These are phyloP conservation scores for Thuja plicata DNA, from an alignment of 83 land plant genomes.

Conservation along the genomic window DNA sequence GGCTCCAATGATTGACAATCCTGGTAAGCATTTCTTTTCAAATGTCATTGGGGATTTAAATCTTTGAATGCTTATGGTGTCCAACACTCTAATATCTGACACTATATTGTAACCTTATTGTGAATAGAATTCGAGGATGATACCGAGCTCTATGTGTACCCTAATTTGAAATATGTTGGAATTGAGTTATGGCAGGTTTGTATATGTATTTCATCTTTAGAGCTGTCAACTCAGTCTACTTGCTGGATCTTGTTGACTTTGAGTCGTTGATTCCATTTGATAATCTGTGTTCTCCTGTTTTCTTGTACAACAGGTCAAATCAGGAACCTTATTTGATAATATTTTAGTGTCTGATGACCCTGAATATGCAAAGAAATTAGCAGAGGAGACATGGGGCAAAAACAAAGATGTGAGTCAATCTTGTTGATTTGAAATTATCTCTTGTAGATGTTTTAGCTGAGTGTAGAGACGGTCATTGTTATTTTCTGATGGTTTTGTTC, in stretches of 20 bases:
- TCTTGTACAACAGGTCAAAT: conserved; percentile 62
- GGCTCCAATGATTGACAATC: conserved; percentile 91
- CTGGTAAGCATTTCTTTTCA: conserved; percentile 47
- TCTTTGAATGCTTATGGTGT: conserved; percentile 8
- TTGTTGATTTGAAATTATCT: not conserved
- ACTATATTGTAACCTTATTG: not conserved
- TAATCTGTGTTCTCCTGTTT: not conserved
- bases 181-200: conserved; percentile 92
- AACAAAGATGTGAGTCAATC: conserved; percentile 60
- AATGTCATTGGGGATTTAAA: not conserved
- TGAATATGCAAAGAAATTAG: conserved; percentile 78
- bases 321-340: conserved; percentile 85
- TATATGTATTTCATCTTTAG: not conserved
- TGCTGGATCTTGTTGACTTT: not conserved
- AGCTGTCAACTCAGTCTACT: not conserved
- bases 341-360: conserved; percentile 74
- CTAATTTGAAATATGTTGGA: conserved; percentile 74
- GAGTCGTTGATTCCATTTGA: not conserved
- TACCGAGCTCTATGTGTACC: conserved; percentile 78
- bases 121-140: conserved; percentile 82
- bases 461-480: not conserved
- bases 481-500: not conserved
- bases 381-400: conserved; percentile 89
- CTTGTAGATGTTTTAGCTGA: not conserved
- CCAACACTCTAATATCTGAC: not conserved